Base-by-base conservation (phyloP, 805 yeast species). In the Tetrapisispora pingtungensis region DNA sequence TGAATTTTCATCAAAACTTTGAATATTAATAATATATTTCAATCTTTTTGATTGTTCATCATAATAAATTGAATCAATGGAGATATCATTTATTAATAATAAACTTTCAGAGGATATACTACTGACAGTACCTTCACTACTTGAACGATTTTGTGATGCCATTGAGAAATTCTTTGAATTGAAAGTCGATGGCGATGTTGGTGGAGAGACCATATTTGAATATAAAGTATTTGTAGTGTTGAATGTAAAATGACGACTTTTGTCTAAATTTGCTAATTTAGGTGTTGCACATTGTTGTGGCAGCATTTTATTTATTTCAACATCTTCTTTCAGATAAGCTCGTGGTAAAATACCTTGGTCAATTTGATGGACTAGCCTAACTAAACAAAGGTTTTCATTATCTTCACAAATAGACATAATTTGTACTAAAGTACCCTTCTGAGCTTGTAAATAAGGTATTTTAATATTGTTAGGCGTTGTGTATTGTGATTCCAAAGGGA, bases 171-270 rank as follows among this genome's bases (percentile, higher is more conserved):
- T 43, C 10, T 31, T 42, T 12, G 57, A 53, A 7, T 42, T 34
- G 3, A 53, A 35, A 10, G 57, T 50, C 3, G 53, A 51, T 17
- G 57, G 57, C 4, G 57, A 51, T 1, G 55, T 50, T 26, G 55
- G 54, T 7, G 57, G 57, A 3, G 53, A 46, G n/a, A 48, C 32
- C 12, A 43, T 46, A 7, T 8, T 13, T 12, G 42, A 20, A 17
- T 42, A 7, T 28, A 28, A 37, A 10, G 15, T 7, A 18, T 37
- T 17, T 18, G 40, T 7, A 6, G 10, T 37, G 10, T 26, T 37
- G 10, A 17, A 17, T 17, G 22, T 12, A 5, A 27, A 28, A 37
- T 18, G 1, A 4, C 15, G 22, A 15, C 2, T 15, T 12, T 26
- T 37, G 12, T 37, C 40, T 12, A 28, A 28, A 17, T 37, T 26